Evolutionary conservation across 768 basidiomycete species (phyloP).

Genomic region (Rhodotorula taiwanensis): DNA sequence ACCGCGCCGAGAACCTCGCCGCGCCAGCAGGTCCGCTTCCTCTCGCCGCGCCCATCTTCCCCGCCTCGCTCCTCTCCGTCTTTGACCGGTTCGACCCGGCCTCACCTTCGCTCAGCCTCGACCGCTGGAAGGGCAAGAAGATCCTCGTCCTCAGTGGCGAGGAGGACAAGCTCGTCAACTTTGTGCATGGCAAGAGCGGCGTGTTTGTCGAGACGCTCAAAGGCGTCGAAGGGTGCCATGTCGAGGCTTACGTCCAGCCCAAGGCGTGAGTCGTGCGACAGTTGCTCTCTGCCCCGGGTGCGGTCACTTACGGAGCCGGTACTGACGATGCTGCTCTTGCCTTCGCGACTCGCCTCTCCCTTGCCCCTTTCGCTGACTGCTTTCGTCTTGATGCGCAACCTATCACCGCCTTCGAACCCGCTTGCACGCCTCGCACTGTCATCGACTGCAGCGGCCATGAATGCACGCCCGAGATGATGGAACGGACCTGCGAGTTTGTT

Average conservation of each 20-base stretch:
- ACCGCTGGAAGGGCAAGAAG: constrained; percentile 53
- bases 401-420: neutral
- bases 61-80: constrained; percentile 10
- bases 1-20: constrained; percentile 25
- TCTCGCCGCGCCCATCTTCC: constrained; percentile 19
- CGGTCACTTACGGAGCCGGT: neutral
- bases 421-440: neutral
- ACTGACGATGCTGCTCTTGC: neutral
- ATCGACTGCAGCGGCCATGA: constrained; percentile 55
- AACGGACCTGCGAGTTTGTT: constrained; percentile 46
- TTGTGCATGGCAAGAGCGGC: constrained; percentile 52
- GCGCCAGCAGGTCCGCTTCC: constrained; percentile 7
- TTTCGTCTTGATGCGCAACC: no score
- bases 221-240: neutral
- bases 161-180: constrained; percentile 56
- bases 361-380: no score
- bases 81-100: constrained; percentile 8
- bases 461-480: constrained; percentile 58
- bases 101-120: neutral
- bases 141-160: constrained; percentile 65
- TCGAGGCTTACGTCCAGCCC: constrained; percentile 25
- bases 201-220: constrained; percentile 50
- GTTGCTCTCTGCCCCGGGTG: neutral
- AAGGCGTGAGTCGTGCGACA: constrained; percentile 18
- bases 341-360: no score